These are phyloP conservation scores for Beauveria varroae DNA, from an alignment of 2,329 filamentous ascomycete genomes.

Conservation along the genomic window DNA sequence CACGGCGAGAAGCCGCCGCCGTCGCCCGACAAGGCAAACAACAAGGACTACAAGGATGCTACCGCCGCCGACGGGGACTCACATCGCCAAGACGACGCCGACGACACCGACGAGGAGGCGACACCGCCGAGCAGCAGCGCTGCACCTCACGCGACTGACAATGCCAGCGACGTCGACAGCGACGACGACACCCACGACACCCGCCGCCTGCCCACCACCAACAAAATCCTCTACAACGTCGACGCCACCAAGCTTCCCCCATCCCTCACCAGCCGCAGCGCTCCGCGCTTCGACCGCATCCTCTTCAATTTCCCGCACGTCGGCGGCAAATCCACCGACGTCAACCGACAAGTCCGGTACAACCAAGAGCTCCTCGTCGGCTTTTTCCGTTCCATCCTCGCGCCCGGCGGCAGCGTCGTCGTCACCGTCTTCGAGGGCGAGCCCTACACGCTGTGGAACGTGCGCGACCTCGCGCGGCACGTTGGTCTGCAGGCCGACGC, in stretches of 20 bases:
- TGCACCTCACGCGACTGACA: constrained; percentile 5
- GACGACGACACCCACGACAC: constrained; percentile 15
- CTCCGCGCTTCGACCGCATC: constrained; percentile 56
- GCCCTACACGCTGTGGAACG: constrained; percentile 94
- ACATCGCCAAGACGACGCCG: neutral
- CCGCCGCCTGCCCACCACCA: constrained; percentile 18
- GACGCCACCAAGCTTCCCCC: constrained; percentile 58
- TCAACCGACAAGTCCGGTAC: constrained; percentile 86
- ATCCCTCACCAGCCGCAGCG: constrained; percentile 25
- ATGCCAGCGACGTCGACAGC: constrained; percentile 13
- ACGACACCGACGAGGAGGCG: neutral
- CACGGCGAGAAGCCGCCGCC: constrained; percentile 8
- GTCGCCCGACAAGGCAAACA: constrained; percentile 25
- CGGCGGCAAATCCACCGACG: constrained; percentile 83
- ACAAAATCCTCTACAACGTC: constrained; percentile 49
- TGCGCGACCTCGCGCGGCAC: constrained; percentile 78
- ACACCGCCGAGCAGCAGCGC: constrained; percentile 13
- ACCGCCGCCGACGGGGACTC: neutral
- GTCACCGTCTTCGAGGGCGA: constrained; percentile 89
- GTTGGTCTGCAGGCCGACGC: constrained; percentile 60
- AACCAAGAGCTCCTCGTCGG: constrained; percentile 74
- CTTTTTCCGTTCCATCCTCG: constrained; percentile 51
- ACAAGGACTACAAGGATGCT: neutral
- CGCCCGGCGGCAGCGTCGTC: constrained; percentile 54
- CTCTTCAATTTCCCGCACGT: constrained; percentile 98